Base-by-base conservation (phyloP, 345 rosid genomes). In the Eucalyptus viminalis region DNA sequence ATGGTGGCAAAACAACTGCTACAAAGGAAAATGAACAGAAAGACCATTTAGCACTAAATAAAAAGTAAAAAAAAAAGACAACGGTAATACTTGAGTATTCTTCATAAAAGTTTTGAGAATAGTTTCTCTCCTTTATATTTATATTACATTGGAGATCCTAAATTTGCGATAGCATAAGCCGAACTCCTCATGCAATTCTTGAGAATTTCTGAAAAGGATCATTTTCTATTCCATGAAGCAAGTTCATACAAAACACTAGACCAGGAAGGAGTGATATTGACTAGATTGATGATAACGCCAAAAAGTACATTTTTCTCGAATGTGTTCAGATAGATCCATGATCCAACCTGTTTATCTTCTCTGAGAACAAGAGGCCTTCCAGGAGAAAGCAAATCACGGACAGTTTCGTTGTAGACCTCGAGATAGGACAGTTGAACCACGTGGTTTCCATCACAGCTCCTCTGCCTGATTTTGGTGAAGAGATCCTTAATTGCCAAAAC, bases 331-430 rank as follows among this genome's bases (percentile, higher is more conserved):
- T 49, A 17, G 40, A 49, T 54, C 14, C 14, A 7, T 22, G 80
- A 56, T 25, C 9, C 34, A 37, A 97, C 99, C 96, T 97, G 99
- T 80, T 95, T 96, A 90, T 97, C 99, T 94, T 97, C 99, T 88
- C 99, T 95, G 51, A 97, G 99, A 58, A 96, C 93, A 58, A 97
- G 95, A 89, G 99, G 99, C 85, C 99, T 95, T 93, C 98, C 99
- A 13, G 99, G 99, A 50, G 99, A 95, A 87, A 97, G 96, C 96
- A 97, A 94, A 92, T 97, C 99, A 91, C 98, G 90, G 49, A 97
- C 97, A 31, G 97, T 95, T 94, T 97, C 99, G 45, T 97, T 97
- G 80, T 97, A 97, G 88, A 96, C 99, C 92, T 97, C 99, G 12
- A 97, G 99, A 93, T 97, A 97, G 10, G 97, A 97, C 65, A 97